These are phyloP conservation scores for Rhytidhysteron rufulum DNA, from an alignment of 2,329 filamentous ascomycete species.

Conservation along the genomic window DNA sequence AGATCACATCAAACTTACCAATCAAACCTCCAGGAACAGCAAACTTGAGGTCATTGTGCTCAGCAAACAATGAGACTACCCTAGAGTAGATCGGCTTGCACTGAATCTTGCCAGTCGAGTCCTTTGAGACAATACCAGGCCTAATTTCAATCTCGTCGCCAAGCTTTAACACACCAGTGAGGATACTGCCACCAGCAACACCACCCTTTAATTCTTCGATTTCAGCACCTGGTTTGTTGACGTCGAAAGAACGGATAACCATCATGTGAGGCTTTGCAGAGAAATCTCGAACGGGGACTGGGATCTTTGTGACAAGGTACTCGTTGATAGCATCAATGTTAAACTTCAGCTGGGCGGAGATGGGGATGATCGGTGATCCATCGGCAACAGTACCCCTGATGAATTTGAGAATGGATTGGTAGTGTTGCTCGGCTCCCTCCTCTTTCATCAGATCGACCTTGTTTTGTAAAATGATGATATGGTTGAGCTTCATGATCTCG, in stretches of 20 bases:
- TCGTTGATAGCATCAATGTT: slow-evolving; percentile 99
- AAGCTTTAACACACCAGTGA: slow-evolving; percentile 94
- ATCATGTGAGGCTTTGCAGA: slow-evolving; percentile 94
- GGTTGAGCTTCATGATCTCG: slow-evolving; percentile 99
- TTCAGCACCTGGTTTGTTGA: slow-evolving; percentile 99
- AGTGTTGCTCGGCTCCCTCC: slow-evolving; percentile 88
- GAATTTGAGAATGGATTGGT: slow-evolving; percentile 97
- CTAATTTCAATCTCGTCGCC: slow-evolving; percentile 98
- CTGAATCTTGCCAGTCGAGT: slow-evolving; percentile 88
- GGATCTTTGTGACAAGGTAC: slow-evolving; percentile 91
- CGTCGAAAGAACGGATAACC: slow-evolving; percentile 97
- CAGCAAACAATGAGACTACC: slow-evolving; percentile 91
- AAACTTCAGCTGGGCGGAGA: slow-evolving; percentile 97
- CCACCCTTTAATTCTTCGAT: slow-evolving; percentile 98
- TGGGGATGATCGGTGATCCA: slow-evolving; percentile 92
- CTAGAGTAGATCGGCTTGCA: slow-evolving; percentile 97
- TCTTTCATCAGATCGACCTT: slow-evolving; percentile 99
- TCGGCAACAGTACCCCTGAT: slow-evolving; percentile 96
- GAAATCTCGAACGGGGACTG: slow-evolving; percentile 88
- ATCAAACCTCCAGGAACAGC: slow-evolving; percentile 96
- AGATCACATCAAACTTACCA: slow-evolving; percentile 37
- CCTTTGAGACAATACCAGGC: slow-evolving; percentile 95
- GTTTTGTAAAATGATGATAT: slow-evolving; percentile 99
- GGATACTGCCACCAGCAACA: slow-evolving; percentile 94
- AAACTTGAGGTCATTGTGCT: slow-evolving; percentile 98